These are phyloP conservation scores for Pythium myriotylum DNA, from an alignment of 352 stramenopile species.

Conservation along the genomic window DNA sequence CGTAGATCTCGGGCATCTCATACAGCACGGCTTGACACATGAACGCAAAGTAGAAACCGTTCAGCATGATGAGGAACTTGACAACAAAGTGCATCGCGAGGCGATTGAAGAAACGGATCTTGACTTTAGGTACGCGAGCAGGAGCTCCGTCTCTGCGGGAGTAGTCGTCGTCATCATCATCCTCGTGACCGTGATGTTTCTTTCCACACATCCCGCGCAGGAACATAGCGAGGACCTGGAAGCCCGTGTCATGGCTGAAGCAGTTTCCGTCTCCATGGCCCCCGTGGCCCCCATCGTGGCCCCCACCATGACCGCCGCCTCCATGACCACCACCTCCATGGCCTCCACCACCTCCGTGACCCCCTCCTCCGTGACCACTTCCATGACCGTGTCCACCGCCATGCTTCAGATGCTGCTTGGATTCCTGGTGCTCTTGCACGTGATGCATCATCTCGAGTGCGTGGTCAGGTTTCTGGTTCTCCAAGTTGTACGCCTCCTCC, in stretches of 20 bases:
- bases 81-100: slow-evolving; percentile 21
- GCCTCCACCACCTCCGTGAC: neutral
- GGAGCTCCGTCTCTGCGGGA: neutral
- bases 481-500: slow-evolving; percentile 18
- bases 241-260: slow-evolving; percentile 21
- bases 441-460: slow-evolving; percentile 24
- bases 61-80: slow-evolving; percentile 29
- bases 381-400: neutral
- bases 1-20: slow-evolving; percentile 20
- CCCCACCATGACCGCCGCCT: neutral
- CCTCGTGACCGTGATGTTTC: slow-evolving; percentile 14
- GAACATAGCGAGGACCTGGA: slow-evolving; percentile 20
- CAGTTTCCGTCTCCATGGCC: slow-evolving; percentile 20
- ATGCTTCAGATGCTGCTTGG: slow-evolving; percentile 7
- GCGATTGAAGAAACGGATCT: slow-evolving; percentile 29
- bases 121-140: slow-evolving; percentile 12
- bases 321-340: slow-evolving; percentile 8
- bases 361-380: neutral
- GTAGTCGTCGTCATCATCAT: slow-evolving; percentile 10
- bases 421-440: slow-evolving; percentile 22
- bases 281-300: slow-evolving; percentile 1
- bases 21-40: slow-evolving; percentile 26
- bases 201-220: slow-evolving; percentile 16
- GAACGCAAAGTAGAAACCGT: slow-evolving; percentile 28
- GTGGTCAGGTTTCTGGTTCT: slow-evolving; percentile 12